Evolutionary conservation across 768 basidiomycete genomes (phyloP).

Genomic region (Macrolepiota albuminosa): DNA sequence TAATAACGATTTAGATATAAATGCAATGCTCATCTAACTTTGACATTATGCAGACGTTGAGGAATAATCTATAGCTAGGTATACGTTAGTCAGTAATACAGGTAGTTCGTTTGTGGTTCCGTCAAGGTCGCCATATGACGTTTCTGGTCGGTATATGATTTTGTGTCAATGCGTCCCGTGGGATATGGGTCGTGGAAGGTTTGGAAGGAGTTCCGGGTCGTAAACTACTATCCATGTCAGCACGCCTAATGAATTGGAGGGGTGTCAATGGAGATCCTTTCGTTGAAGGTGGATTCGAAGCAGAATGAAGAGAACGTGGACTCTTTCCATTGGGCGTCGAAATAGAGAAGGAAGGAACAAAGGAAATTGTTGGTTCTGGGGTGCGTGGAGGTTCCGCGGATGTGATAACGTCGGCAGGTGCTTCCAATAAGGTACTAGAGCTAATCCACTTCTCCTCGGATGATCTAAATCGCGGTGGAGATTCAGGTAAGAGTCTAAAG

Average conservation of each 20-base stretch:
- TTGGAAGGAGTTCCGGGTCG: constrained; percentile 69
- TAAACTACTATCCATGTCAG: constrained; percentile 53
- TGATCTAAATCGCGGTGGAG: constrained; percentile 45
- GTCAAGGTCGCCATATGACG: constrained; percentile 62
- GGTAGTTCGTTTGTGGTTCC: constrained; percentile 2
- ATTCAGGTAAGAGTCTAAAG: constrained; percentile 68
- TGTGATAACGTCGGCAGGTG: constrained; percentile 32
- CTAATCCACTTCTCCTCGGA: constrained; percentile 83
- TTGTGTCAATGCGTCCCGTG: constrained; percentile 32
- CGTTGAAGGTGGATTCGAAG: constrained; percentile 37
- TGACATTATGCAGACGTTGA: background rate
- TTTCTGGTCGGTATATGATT: constrained; percentile 46
- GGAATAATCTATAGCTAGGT: background rate
- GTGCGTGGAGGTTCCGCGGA: constrained; percentile 39
- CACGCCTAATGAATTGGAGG: constrained; percentile 81
- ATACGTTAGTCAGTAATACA: background rate
- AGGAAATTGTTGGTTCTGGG: constrained; percentile 57
- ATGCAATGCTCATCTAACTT: background rate
- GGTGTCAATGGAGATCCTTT: constrained; percentile 75
- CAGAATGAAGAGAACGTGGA: constrained; percentile 43
- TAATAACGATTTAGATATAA: background rate
- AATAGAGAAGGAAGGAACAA: constrained; percentile 64
- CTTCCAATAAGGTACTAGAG: constrained; percentile 64
- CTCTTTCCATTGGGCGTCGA: constrained; percentile 52
- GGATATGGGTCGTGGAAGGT: constrained; percentile 31